These are phyloP conservation scores for Trichomonas vaginalis DNA, from an alignment of 208 protist species.

Conservation along the genomic window DNA sequence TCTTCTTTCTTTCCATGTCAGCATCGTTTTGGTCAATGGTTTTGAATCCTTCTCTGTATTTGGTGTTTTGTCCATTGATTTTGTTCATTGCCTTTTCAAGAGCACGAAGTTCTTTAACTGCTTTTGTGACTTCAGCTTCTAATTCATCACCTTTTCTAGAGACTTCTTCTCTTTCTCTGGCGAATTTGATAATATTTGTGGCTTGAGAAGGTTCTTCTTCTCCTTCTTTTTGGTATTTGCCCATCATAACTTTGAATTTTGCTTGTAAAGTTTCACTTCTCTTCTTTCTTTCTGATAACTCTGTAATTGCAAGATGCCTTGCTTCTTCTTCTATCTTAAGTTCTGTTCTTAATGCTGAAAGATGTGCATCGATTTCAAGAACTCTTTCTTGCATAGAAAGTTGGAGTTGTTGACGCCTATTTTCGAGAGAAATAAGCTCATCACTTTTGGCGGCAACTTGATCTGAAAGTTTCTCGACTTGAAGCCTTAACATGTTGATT, in stretches of 20 bases:
- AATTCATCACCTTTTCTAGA: not conserved
- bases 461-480: not conserved
- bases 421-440: not conserved
- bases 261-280: not conserved
- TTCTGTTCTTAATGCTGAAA: not conserved
- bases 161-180: not conserved
- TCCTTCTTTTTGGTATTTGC: not conserved
- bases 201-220: not conserved
- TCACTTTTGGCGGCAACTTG: not conserved
- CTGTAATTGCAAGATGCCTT: not conserved
- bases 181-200: not conserved
- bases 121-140: not conserved
- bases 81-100: not conserved
- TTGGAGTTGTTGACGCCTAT: not conserved
- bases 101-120: not conserved
- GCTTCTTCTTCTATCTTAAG: slow-evolving; percentile 9
- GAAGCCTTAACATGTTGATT: not conserved
- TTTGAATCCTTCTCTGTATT: not conserved
- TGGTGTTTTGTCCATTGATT: not conserved
- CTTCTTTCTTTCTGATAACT: not conserved
- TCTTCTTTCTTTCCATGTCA: not conserved
- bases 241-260: not conserved
- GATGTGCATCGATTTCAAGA: not conserved
- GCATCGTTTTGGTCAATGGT: not conserved
- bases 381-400: not conserved